A percentile compares a stretch with the other conserved stretches of the same genome.
Evolutionary conservation across 2,329 filamentous ascomycete species (phyloP).

Genomic region (Fusarium redolens): DNA sequence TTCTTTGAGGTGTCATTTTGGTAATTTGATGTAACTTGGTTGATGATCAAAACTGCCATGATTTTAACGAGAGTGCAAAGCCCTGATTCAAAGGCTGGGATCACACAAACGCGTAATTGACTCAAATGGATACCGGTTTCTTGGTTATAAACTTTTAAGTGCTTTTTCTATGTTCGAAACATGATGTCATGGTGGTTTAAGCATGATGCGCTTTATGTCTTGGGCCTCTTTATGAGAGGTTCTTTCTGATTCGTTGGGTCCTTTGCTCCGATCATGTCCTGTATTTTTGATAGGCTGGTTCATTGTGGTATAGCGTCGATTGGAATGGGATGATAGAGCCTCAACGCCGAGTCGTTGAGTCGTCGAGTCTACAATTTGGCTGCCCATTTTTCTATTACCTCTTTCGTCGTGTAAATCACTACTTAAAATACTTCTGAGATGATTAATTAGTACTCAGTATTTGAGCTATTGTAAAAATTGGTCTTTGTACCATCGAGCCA

Average conservation of each 20-base stretch:
- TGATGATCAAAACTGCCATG: accelerated
- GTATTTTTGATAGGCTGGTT: not conserved
- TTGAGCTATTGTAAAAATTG: accelerated
- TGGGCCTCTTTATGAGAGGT: not conserved
- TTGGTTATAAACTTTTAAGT: not conserved
- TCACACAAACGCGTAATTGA: accelerated
- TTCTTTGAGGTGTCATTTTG: not conserved
- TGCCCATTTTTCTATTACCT: no score
- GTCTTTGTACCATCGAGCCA: not conserved
- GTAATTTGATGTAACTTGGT: no score
- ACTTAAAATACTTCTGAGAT: accelerated
- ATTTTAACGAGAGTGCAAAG: no score
- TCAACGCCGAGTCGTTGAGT: not conserved
- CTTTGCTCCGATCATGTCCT: accelerated
- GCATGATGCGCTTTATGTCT: not conserved
- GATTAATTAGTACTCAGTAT: accelerated
- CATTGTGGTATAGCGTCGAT: accelerated
- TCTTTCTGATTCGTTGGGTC: accelerated
- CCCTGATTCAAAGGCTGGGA: accelerated
- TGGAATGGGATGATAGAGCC: not conserved
- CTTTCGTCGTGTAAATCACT: not conserved
- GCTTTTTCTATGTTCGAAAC: not conserved
- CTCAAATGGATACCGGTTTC: accelerated
- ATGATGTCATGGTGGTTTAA: conserved; percentile 19
- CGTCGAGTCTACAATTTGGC: not conserved